phyloP scores from a whole-genome alignment of 1,284 basidiomycete species.

The Ceratobasidium sp. region DNA sequence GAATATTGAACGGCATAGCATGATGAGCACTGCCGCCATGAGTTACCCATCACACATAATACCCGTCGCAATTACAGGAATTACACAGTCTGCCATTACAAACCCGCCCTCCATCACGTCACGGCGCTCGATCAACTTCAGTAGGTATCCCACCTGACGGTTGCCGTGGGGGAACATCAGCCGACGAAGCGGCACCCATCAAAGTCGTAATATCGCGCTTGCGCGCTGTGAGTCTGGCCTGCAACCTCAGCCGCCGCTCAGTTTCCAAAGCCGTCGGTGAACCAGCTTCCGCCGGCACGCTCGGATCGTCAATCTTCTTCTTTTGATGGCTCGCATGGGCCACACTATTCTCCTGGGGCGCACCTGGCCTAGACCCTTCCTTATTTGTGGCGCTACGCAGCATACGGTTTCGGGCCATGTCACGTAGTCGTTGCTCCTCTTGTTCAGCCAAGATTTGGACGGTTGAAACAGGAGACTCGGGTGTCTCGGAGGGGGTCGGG shows the following conservation, averaged over 20 bases:
- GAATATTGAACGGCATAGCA: background rate
- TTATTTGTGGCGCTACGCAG: slow-evolving; percentile 35
- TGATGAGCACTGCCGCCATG: background rate
- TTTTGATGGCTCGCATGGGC: background rate
- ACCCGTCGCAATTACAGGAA: background rate
- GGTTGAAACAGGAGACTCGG: slow-evolving; percentile 29
- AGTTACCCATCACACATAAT: slow-evolving; percentile 10
- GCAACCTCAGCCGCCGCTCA: slow-evolving; percentile 30
- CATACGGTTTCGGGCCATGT: slow-evolving; percentile 17
- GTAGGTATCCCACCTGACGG: slow-evolving; percentile 15
- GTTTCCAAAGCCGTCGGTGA: slow-evolving; percentile 28
- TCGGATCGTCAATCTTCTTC: slow-evolving; percentile 1
- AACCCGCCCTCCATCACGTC: slow-evolving; percentile 10
- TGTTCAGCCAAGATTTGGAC: background rate
- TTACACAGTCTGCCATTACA: background rate
- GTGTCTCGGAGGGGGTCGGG: slow-evolving; percentile 22
- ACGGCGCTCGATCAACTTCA: slow-evolving; percentile 37
- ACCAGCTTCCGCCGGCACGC: slow-evolving; percentile 26
- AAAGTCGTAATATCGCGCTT: slow-evolving; percentile 40
- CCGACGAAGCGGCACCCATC: slow-evolving; percentile 40
- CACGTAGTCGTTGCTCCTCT: slow-evolving; percentile 26
- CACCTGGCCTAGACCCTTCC: slow-evolving; percentile 1
- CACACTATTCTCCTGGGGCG: slow-evolving; percentile 14
- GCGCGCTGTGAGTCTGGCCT: slow-evolving; percentile 31
- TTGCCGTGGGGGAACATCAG: slow-evolving; percentile 27